These are phyloP conservation scores for Colletotrichum theobromicola DNA, from an alignment of 2,329 filamentous ascomycete genomes.

Conservation along the genomic window DNA sequence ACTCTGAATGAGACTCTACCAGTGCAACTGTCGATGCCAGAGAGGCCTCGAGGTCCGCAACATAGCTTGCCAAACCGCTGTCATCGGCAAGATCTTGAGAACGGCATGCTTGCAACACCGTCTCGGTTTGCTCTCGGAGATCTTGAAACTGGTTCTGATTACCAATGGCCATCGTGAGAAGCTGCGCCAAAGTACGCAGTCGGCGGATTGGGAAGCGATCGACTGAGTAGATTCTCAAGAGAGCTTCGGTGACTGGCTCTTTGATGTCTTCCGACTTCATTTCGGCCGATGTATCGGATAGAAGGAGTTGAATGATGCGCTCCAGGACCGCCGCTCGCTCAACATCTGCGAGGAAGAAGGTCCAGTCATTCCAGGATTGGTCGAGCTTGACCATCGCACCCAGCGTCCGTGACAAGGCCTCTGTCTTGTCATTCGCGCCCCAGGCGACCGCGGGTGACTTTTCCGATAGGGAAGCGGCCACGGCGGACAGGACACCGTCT, in stretches of 20 bases:
- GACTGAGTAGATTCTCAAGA: constrained; percentile 55
- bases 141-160: constrained; percentile 41
- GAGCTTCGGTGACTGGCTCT: constrained; percentile 49
- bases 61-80: constrained; percentile 43
- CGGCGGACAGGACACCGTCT: constrained; percentile 57
- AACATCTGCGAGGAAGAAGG: constrained; percentile 52
- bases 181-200: constrained; percentile 54
- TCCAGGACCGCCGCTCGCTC: constrained; percentile 66
- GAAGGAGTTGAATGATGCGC: constrained; percentile 60
- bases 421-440: constrained; percentile 52
- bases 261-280: constrained; percentile 38
- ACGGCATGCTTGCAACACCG: constrained; percentile 39
- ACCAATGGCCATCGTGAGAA: constrained; percentile 56
- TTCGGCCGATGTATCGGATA: constrained; percentile 36
- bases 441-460: constrained; percentile 60
- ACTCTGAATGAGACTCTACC: constrained; percentile 36
- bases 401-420: constrained; percentile 63
- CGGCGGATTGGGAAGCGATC: constrained; percentile 58
- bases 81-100: constrained; percentile 50
- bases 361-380: constrained; percentile 61
- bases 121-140: constrained; percentile 44
- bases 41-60: constrained; percentile 54
- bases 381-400: constrained; percentile 65
- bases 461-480: constrained; percentile 55
- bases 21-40: constrained; percentile 50